Evolutionary conservation across 129 eudicot genomes (phyloP).

Genomic region (Flaveria ramosissima): DNA sequence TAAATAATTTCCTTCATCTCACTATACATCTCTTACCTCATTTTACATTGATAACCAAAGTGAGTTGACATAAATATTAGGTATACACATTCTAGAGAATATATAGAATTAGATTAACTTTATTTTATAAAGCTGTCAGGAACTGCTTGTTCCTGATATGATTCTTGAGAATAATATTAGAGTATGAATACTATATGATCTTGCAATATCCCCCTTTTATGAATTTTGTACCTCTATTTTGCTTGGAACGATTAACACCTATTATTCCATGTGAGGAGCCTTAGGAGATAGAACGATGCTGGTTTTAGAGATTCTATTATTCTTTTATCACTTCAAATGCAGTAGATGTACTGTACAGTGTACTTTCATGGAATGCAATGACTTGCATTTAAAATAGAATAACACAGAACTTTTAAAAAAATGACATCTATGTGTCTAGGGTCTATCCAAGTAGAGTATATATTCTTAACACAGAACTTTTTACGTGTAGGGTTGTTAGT

Average conservation of each 20-base stretch:
- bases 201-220: not conserved
- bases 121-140: not conserved
- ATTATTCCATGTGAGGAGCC: not conserved
- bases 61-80: not conserved
- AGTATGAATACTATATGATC: not conserved
- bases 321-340: not conserved
- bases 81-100: not conserved
- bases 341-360: not conserved
- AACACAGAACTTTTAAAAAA: not conserved
- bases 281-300: constrained; percentile 1
- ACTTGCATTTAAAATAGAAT: not conserved
- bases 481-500: not conserved
- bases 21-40: not conserved
- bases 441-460: not conserved
- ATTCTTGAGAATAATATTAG: not conserved
- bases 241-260: constrained; percentile 1
- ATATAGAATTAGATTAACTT: not conserved
- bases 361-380: not conserved
- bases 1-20: not conserved
- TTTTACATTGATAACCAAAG: not conserved
- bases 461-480: not conserved
- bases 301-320: not conserved
- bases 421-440: not conserved
- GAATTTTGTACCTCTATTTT: not conserved
- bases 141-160: constrained; percentile 16